Percentiles rank a stretch among this genome's conserved stretches.
Evolutionary conservation across 129 eudicot genomes (phyloP).

Genomic region (Calendula officinalis): DNA sequence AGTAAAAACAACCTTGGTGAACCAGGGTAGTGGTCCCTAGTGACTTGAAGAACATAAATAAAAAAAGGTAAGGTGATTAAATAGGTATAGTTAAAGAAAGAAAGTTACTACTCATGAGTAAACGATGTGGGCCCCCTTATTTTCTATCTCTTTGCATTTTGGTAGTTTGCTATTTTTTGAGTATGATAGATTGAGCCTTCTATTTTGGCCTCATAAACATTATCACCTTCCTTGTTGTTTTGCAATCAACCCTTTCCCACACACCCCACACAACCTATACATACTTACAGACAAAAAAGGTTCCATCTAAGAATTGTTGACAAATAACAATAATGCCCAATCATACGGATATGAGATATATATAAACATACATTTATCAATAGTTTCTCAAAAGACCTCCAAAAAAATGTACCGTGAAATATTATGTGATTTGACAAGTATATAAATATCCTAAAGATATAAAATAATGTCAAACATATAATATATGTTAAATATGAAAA

Average conservation of each 20-base stretch:
- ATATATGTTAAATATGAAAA: too few relatives aligned
- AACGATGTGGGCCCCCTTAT: slow-evolving; percentile 23
- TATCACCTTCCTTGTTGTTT: slow-evolving; percentile 26
- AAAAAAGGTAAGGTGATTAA: not conserved
- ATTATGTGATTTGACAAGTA: too few relatives aligned
- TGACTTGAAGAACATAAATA: slow-evolving; percentile 8
- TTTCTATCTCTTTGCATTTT: slow-evolving; percentile 18
- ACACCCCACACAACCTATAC: slow-evolving; percentile 12
- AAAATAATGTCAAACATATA: too few relatives aligned
- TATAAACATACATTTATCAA: too few relatives aligned
- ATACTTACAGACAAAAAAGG: slow-evolving; percentile 6
- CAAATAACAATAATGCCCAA: slow-evolving; percentile 17
- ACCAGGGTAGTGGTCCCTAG: slow-evolving; percentile 18
- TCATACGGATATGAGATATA: not conserved
- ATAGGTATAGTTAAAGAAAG: slow-evolving; percentile 9
- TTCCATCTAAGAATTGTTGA: slow-evolving; percentile 24
- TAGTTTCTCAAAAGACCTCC: too few relatives aligned
- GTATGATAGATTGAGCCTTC: slow-evolving; percentile 32
- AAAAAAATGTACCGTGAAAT: too few relatives aligned
- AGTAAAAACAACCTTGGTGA: not conserved
- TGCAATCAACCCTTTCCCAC: not conserved
- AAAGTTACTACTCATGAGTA: slow-evolving; percentile 20
- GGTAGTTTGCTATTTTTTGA: slow-evolving; percentile 31
- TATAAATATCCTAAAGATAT: too few relatives aligned
- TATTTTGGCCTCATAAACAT: slow-evolving; percentile 40